These are phyloP conservation scores for Metschnikowia bowlesiae DNA, from an alignment of 805 yeast species.

Conservation along the genomic window DNA sequence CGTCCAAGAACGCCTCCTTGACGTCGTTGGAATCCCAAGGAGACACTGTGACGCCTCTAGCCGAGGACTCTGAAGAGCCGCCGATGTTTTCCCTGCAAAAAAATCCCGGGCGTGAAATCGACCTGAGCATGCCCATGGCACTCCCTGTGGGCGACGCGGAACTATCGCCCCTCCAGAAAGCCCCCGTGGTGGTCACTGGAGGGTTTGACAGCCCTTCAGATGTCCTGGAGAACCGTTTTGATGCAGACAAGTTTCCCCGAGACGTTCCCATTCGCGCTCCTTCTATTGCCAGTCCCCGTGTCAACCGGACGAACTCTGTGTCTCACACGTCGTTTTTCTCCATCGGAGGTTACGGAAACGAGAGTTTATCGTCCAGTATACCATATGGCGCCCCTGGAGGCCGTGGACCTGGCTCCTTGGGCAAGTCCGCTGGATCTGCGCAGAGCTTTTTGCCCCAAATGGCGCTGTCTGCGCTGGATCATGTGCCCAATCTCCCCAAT, in stretches of 20 bases:
- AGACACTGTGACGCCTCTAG: neutral
- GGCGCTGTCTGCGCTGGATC: slow-evolving; percentile 20
- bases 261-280: slow-evolving; percentile 17
- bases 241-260: slow-evolving; percentile 5
- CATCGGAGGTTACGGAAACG: slow-evolving; percentile 30
- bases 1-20: slow-evolving; percentile 5
- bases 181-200: slow-evolving; percentile 18
- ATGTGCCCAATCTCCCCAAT: slow-evolving; percentile 49
- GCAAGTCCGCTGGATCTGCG: slow-evolving; percentile 8
- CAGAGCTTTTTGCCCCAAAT: slow-evolving; percentile 8
- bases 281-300: slow-evolving; percentile 35
- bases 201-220: slow-evolving; percentile 14
- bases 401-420: slow-evolving; percentile 16
- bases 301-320: slow-evolving; percentile 36
- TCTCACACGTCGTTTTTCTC: slow-evolving; percentile 37
- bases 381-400: slow-evolving; percentile 76
- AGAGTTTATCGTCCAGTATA: slow-evolving; percentile 52
- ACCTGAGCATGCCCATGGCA: neutral
- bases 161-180: slow-evolving; percentile 9
- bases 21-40: slow-evolving; percentile 4
- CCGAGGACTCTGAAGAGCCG: slow-evolving; percentile 1
- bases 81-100: neutral
- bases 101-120: neutral
- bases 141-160: neutral
- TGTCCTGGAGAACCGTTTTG: slow-evolving; percentile 4